Conservation (phyloP, 805 yeast species). For the Wilhelminamyces savonicus region DNA sequence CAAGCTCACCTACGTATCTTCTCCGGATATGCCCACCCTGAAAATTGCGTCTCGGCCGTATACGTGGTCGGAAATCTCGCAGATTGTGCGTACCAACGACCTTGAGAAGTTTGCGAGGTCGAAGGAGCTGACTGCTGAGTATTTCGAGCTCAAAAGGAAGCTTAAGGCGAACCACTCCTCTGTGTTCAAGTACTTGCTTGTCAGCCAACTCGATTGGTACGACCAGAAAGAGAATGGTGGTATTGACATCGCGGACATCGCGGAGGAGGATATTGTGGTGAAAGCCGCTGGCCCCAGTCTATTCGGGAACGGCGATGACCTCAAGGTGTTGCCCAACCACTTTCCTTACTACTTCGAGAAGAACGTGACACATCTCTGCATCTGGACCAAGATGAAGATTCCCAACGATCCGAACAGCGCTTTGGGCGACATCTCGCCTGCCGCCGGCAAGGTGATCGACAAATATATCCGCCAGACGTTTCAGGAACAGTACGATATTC, state of each 20-base stretch:
- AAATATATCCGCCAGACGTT: constrained; percentile 44
- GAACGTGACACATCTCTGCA: constrained; percentile 50
- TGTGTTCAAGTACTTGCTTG: constrained; percentile 44
- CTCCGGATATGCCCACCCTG: too few species aligned
- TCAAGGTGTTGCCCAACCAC: constrained; percentile 46
- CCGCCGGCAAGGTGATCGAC: constrained; percentile 37
- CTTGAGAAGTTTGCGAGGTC: constrained; percentile 48
- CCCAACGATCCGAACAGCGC: constrained; percentile 43
- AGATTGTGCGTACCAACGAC: constrained; percentile 33
- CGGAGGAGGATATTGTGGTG: constrained; percentile 13
- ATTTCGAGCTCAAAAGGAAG: constrained; percentile 38
- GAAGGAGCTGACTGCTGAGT: constrained; percentile 33
- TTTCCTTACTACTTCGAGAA: constrained; percentile 61
- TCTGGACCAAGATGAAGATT: constrained; percentile 61
- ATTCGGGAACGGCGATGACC: constrained; percentile 35
- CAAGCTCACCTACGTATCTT: too few species aligned
- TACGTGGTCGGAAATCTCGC: constrained; percentile 40
- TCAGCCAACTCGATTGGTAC: constrained; percentile 47
- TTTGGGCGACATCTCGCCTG: constrained; percentile 45
- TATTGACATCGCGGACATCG: constrained; percentile 8
- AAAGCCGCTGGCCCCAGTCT: constrained; percentile 32
- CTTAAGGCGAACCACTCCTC: constrained; percentile 29
- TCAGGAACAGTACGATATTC: constrained; percentile 34
- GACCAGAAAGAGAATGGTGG: constrained; percentile 15
- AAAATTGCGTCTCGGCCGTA: too few species aligned